Conservation (phyloP, 176 grass and related monocot genomes). For the Oryza longistaminata region DNA sequence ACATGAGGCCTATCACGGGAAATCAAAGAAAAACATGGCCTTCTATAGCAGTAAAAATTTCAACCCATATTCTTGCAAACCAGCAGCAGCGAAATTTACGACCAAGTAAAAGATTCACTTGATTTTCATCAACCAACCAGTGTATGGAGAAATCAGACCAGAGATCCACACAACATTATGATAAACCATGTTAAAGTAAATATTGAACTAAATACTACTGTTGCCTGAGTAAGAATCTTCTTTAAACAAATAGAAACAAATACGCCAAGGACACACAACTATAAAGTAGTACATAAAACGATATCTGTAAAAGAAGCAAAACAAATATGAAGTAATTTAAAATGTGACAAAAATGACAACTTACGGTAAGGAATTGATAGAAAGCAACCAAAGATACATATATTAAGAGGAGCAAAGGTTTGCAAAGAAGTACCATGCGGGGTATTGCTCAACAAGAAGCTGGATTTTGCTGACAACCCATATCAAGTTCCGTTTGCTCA, state of each 20-base stretch:
- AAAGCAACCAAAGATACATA: not conserved
- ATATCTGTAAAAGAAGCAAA: not conserved
- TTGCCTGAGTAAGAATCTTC: not conserved
- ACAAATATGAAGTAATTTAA: not conserved
- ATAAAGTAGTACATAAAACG: not conserved
- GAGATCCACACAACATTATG: not conserved
- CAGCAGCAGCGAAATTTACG: not conserved
- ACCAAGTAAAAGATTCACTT: not conserved
- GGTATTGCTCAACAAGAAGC: not conserved
- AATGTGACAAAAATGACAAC: not conserved
- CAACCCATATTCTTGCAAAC: not conserved
- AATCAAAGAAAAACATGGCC: not conserved
- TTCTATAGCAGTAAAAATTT: not conserved
- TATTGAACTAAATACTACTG: not conserved
- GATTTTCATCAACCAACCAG: not conserved
- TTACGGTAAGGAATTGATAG: not conserved
- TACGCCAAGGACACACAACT: not conserved
- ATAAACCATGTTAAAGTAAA: not conserved
- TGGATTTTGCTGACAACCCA: not conserved
- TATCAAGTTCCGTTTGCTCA: conserved; percentile 2
- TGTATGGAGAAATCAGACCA: not conserved
- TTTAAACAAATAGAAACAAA: not conserved
- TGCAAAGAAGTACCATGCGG: not conserved
- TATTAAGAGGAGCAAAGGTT: not conserved
- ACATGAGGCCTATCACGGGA: not conserved